Base-by-base conservation (phyloP, 306 rosid genomes). In the Quercus bicolor region DNA sequence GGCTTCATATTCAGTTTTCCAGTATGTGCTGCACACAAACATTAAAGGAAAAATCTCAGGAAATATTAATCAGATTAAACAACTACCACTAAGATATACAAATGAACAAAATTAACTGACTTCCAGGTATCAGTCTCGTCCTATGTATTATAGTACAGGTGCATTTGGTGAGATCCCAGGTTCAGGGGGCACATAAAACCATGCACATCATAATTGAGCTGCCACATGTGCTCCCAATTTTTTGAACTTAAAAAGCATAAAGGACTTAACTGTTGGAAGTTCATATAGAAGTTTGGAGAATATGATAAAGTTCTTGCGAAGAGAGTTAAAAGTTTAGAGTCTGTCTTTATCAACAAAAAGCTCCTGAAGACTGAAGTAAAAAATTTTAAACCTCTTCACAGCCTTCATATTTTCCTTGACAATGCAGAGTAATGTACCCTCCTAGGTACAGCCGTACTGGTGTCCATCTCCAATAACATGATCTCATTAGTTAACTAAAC, bases 1-100 rank as follows among this genome's bases (percentile, higher is more conserved):
- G 0, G 78, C 87, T 45, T 94, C 98, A 65, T 94, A 97, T 20
- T 94, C 97, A 0, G 80, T 57, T 85, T 88, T 94, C 98, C 98
- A 94, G 80, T 80, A 90, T 59, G 89, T 79, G 84, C 97, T 92
- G 97, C 82, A 78, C 20, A 5, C 69, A 74, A 37, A 33, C 68
- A 82, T 48, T 65, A 55, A 79, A 68, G 75, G 53, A 74, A 53
- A 29, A 26, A 57, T 56, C 68, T 75, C 48, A 45, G 75, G 34
- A 77, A 33, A 66, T 57, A 70, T 70, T 28, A 8, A 78, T 75
- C 26, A 71, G 34, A 1, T 15, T 37, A 74, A 59, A 14, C 5
- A 40, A 56, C 19, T 14, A 45, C 23, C 43, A 37, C 43, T 37
- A 37, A 6, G 10, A 37, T 6, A 37, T 6, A 37, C 43, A 37